phyloP scores from a whole-genome alignment of 148 eudicot species.

The Heliosperma pusillum region DNA sequence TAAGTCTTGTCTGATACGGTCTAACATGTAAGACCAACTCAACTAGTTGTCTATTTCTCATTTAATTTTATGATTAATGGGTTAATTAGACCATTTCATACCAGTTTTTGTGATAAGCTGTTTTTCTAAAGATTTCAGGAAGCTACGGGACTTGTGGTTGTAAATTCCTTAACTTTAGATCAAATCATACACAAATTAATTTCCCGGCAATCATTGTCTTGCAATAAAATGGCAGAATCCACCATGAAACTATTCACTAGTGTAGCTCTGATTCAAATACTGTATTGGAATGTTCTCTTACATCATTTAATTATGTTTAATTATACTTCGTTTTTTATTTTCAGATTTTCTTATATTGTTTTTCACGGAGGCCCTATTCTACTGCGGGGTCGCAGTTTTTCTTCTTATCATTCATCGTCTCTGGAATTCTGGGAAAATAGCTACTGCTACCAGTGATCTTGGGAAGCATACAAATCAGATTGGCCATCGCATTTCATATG shows the following conservation, averaged over 20 bases:
- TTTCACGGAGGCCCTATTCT: constrained; percentile 92
- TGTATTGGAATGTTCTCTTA: background rate
- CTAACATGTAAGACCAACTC: background rate
- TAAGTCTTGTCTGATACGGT: background rate
- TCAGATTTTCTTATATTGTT: constrained; percentile 95
- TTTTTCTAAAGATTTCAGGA: background rate
- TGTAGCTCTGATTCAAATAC: background rate
- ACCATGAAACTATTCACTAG: background rate
- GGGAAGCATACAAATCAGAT: constrained; percentile 39
- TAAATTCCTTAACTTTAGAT: background rate
- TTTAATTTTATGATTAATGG: background rate
- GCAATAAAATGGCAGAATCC: background rate
- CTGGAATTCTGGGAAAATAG: constrained; percentile 44
- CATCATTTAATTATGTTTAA: background rate
- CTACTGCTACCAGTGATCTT: constrained; percentile 29
- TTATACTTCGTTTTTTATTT: background rate
- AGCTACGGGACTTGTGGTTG: background rate
- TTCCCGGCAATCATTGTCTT: background rate
- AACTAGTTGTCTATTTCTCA: background rate
- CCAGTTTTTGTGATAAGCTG: background rate
- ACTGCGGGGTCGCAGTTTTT: constrained; percentile 79
- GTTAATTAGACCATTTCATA: background rate
- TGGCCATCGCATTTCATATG: constrained; percentile 74
- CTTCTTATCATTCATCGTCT: constrained; percentile 64
- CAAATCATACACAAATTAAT: background rate